Conservation (phyloP, 2,329 filamentous ascomycete genomes). For the Chrysosporium queenslandicum region DNA sequence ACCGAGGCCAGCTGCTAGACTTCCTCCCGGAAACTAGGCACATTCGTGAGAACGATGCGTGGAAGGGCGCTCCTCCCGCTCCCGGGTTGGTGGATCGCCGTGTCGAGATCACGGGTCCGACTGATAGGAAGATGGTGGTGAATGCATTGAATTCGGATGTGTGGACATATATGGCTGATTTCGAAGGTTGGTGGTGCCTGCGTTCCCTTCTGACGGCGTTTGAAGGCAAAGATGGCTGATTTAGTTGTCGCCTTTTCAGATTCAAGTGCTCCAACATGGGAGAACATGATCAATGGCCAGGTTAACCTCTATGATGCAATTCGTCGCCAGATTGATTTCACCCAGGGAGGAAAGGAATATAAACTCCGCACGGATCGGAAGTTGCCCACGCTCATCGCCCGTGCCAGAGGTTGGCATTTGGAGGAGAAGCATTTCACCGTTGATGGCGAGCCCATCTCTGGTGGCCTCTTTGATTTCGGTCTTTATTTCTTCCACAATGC, state of each 20-base stretch:
- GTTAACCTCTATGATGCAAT: conserved; percentile 96
- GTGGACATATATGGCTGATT: conserved; percentile 99
- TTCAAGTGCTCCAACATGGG: conserved; percentile 92
- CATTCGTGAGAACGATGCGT: conserved; percentile 86
- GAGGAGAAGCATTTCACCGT: conserved; percentile 97
- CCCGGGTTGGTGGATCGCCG: conserved; percentile 87
- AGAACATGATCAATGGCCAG: conserved; percentile 98
- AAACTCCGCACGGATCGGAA: conserved; percentile 86
- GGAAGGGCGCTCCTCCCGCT: conserved; percentile 84
- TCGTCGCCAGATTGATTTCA: conserved; percentile 89
- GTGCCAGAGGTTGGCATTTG: conserved; percentile 93
- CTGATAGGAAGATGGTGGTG: conserved; percentile 97
- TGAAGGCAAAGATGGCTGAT: too few relatives aligned
- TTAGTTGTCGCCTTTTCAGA: conserved; percentile 56
- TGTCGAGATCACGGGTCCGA: conserved; percentile 94
- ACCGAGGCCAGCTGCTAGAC: conserved; percentile 78
- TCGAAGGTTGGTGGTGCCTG: conserved; percentile 63
- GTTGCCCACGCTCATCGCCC: conserved; percentile 83
- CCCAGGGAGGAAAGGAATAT: conserved; percentile 90
- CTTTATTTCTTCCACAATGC: conserved; percentile 99
- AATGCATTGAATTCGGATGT: conserved; percentile 94
- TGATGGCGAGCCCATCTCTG: conserved; percentile 89
- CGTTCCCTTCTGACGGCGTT: too few relatives aligned
- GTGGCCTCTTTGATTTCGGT: conserved; percentile 89
- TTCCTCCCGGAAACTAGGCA: conserved; percentile 93